Percentiles rank a stretch among this genome's conserved stretches.
phyloP scores from a whole-genome alignment of 805 yeast genomes.

The Cyberlindnera veronae region DNA sequence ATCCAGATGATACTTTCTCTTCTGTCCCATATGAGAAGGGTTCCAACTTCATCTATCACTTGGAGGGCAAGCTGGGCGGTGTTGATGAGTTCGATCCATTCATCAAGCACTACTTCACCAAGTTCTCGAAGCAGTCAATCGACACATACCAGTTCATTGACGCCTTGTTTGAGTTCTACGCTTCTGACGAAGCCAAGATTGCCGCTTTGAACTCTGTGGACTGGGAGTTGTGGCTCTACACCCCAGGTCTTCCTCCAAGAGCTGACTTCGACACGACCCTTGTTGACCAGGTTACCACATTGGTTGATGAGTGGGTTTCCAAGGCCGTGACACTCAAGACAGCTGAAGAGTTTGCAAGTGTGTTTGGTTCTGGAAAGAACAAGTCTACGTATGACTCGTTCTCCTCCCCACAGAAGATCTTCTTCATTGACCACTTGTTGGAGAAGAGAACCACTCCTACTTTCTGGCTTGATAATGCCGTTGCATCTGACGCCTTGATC shows the following conservation, averaged over 20 bases:
- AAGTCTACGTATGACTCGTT: constrained; percentile 41
- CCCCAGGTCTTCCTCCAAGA: constrained; percentile 86
- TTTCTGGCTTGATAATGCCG: constrained; percentile 32
- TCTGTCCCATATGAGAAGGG: constrained; percentile 93
- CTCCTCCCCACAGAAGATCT: constrained; percentile 72
- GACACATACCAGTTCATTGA: constrained; percentile 82
- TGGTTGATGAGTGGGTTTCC: constrained; percentile 62
- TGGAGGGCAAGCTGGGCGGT: constrained; percentile 71
- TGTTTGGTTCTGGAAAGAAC: constrained; percentile 22
- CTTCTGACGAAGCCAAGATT: constrained; percentile 37
- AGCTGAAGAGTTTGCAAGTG: constrained; percentile 14
- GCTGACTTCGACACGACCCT: constrained; percentile 77
- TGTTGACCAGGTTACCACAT: constrained; percentile 64
- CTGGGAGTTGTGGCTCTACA: constrained; percentile 81
- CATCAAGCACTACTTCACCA: constrained; percentile 70
- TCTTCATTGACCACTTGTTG: constrained; percentile 68
- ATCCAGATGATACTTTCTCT: constrained; percentile 88
- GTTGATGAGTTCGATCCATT: constrained; percentile 67
- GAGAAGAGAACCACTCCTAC: constrained; percentile 41
- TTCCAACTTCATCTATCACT: constrained; percentile 67
- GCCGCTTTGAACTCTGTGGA: constrained; percentile 64
- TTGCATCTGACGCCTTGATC: constrained; percentile 36
- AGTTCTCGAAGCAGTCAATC: constrained; percentile 64
- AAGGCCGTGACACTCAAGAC: constrained; percentile 15
- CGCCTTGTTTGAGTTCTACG: constrained; percentile 63